A percentile compares a stretch with the other conserved stretches of the same genome.
Conservation (phyloP, 768 basidiomycete species). For the button mushroom (Agaricus bisporus) region DNA sequence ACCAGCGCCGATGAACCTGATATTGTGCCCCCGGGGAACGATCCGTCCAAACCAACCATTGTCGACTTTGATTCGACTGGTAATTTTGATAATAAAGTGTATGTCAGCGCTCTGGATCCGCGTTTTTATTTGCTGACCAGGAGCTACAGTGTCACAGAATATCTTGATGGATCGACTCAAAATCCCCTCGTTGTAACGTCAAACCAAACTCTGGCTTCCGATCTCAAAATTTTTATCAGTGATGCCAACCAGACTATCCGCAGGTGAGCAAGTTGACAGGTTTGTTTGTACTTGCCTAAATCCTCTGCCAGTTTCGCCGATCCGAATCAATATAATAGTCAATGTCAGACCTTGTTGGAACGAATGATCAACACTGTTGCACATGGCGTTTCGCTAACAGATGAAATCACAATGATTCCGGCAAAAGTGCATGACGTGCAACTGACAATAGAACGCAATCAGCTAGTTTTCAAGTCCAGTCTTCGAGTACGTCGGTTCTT, state of each 20-base stretch:
- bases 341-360: conserved; percentile 33
- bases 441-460: conserved; percentile 29
- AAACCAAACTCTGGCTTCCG: conserved; percentile 30
- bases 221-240: conserved; percentile 27
- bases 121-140: neutral
- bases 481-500: conserved; percentile 27
- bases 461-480: conserved; percentile 33
- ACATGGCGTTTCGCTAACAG: conserved; percentile 34
- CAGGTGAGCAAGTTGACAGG: conserved; percentile 14
- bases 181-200: conserved; percentile 27
- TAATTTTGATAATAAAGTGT: conserved; percentile 39
- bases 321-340: conserved; percentile 26
- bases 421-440: conserved; percentile 34
- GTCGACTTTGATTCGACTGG: conserved; percentile 34
- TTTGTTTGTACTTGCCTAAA: neutral
- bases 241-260: conserved; percentile 30
- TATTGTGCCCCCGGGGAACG: conserved; percentile 29
- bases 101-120: neutral
- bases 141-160: conserved; percentile 25
- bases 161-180: conserved; percentile 27
- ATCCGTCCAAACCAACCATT: conserved; percentile 21
- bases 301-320: conserved; percentile 22
- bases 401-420: conserved; percentile 35
- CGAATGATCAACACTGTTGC: conserved; percentile 48
- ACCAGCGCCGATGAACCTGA: conserved; percentile 39